phyloP scores from a whole-genome alignment of 352 stramenopile species.

The Globisporangium ultimum region DNA sequence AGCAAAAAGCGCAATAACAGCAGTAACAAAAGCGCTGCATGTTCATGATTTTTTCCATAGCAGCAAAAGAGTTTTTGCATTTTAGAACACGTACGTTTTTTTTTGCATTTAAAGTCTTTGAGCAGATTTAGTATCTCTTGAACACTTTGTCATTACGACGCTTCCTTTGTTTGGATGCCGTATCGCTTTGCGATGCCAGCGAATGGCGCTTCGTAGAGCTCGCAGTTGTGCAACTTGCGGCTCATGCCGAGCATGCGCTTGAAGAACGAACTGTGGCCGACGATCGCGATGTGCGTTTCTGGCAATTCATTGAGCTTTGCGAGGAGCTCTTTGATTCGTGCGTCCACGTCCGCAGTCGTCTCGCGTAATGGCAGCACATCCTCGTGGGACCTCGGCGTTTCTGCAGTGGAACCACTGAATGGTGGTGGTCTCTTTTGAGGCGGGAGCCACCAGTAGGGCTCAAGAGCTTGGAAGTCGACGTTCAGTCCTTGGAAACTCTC shows the following conservation, averaged over 20 bases:
- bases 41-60: no score
- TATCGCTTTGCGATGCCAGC: constrained; percentile 21
- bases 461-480: constrained; percentile 45
- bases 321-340: constrained; percentile 66
- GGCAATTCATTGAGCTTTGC: constrained; percentile 44
- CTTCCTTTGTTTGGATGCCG: not conserved
- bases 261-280: constrained; percentile 84
- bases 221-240: constrained; percentile 79
- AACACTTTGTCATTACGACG: not conserved
- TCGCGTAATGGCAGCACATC: constrained; percentile 64
- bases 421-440: constrained; percentile 25
- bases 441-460: constrained; percentile 66
- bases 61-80: no score
- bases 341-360: constrained; percentile 48
- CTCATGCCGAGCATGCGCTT: constrained; percentile 80
- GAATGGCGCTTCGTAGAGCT: constrained; percentile 51
- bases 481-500: constrained; percentile 27
- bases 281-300: constrained; percentile 69
- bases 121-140: not conserved
- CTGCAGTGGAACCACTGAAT: constrained; percentile 16
- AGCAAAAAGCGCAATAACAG: constrained; percentile 8
- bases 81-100: no score
- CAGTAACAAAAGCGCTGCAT: not conserved
- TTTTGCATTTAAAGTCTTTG: not conserved
- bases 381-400: constrained; percentile 24